These are phyloP conservation scores for Myrica gale DNA, from an alignment of 306 rosid species.

Conservation along the genomic window DNA sequence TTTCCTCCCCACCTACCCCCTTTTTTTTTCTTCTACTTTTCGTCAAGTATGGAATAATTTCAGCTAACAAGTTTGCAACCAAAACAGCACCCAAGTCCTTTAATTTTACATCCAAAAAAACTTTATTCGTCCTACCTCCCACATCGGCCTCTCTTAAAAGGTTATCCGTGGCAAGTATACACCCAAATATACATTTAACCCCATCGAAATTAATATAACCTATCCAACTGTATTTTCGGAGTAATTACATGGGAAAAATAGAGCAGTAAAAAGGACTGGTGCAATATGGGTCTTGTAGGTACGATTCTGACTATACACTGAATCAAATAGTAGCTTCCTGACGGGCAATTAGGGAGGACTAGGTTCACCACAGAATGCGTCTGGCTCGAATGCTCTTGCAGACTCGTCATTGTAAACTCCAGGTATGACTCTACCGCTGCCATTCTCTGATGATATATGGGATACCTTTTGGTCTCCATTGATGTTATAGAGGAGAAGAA, in stretches of 20 bases:
- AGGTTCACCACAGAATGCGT: constrained; percentile 85
- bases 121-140: not conserved
- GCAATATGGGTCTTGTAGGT: not conserved
- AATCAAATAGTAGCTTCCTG: not conserved
- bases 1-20: not conserved
- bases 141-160: not conserved
- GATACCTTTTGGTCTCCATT: constrained; percentile 49
- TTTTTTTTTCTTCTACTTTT: no score
- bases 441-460: constrained; percentile 35
- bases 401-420: constrained; percentile 87
- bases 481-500: constrained; percentile 48
- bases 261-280: not conserved
- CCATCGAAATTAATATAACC: not conserved
- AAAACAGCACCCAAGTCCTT: no score
- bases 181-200: not conserved
- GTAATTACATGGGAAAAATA: not conserved
- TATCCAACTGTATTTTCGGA: not conserved
- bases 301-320: not conserved
- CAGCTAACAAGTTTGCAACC: no score
- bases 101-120: no score
- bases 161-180: not conserved
- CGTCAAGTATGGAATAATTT: no score
- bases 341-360: constrained; percentile 36
- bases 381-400: constrained; percentile 91
- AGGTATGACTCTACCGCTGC: constrained; percentile 55